Evolutionary conservation across 805 yeast genomes (phyloP), one percentile per base, ranked within the genome.

Genomic region (Middelhovenomyces tepae): DNA sequence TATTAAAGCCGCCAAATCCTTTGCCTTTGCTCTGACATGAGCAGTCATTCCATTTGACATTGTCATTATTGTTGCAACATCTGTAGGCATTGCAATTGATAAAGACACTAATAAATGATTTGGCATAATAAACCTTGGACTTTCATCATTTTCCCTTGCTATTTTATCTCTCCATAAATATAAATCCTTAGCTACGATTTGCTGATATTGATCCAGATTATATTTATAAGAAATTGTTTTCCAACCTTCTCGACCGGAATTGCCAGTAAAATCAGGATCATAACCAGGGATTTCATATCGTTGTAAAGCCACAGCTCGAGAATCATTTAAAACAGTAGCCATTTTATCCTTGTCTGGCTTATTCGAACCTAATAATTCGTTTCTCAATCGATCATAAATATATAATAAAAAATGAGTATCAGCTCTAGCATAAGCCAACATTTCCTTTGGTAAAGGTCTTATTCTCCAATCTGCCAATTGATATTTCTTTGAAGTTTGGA

Each of bases 381-480:
- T 78, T 40, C 74, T 75, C 56, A 91, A 57, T 41, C 71, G 71
- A 49, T 85, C 89, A 57, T 67, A 91, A 10, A 91, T 80, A 54
- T 80, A 72, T 22, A 91, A 64, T 32, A 91, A 59, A 48, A 86
- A 91, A 56, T 91, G 98, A 0, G 98, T 91, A 57, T 91, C 98
- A 0, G 95, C 81, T 43, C 94, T 70, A 0, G 98, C 98, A 54
- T 91, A 91, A 10, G 78, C 72, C 39, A 65, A 57, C 87, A 91
- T 79, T 23, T 83, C 75, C 7, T 62, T 54, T 1, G 83, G 70
- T 32, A 91, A 60, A 0, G 98, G 98, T 44, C 98, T 69, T 5
- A 78, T 59, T 53, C 98, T 72, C 98, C 98, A 91, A 57, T 91
- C 98, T 1, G 97, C 94, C 40, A 87, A 61, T 59, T 91, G 99